These are phyloP conservation scores for Kurtzmaniella cleridarum DNA, from an alignment of 805 yeast species.

Conservation along the genomic window DNA sequence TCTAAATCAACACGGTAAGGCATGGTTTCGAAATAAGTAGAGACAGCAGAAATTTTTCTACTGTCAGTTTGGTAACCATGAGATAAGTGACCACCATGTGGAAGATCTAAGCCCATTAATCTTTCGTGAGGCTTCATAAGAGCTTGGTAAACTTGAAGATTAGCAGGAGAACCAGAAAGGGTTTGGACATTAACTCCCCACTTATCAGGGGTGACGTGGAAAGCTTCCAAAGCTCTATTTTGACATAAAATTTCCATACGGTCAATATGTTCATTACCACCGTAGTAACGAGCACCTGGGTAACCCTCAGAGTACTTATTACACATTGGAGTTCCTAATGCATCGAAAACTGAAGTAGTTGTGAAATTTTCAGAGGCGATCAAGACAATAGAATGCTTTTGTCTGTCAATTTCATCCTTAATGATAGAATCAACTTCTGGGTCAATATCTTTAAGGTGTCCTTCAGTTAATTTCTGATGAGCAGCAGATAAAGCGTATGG, in stretches of 20 bases:
- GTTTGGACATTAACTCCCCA: slow-evolving; percentile 99
- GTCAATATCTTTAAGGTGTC: slow-evolving; percentile 63
- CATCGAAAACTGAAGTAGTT: slow-evolving; percentile 89
- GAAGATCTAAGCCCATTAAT: slow-evolving; percentile 94
- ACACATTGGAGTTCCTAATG: slow-evolving; percentile 93
- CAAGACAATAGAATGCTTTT: slow-evolving; percentile 84
- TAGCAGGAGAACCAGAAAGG: slow-evolving; percentile 95
- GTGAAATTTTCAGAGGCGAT: slow-evolving; percentile 97
- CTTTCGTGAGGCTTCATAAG: slow-evolving; percentile 85
- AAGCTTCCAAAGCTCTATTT: slow-evolving; percentile 83
- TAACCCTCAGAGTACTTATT: slow-evolving; percentile 98
- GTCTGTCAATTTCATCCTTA: slow-evolving; percentile 74
- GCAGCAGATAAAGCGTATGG: slow-evolving; percentile 44
- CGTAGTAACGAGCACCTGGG: slow-evolving; percentile 97
- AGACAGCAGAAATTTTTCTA: slow-evolving; percentile 84
- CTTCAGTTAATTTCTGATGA: slow-evolving; percentile 52
- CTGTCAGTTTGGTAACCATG: slow-evolving; percentile 94
- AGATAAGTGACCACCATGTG: slow-evolving; percentile 97
- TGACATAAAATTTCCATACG: slow-evolving; percentile 87
- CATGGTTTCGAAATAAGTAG: slow-evolving; percentile 96
- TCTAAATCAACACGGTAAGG: slow-evolving; percentile 85
- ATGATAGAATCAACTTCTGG: slow-evolving; percentile 82
- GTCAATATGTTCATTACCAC: slow-evolving; percentile 95
- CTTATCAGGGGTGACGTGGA: slow-evolving; percentile 63
- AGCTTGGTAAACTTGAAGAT: slow-evolving; percentile 87